phyloP scores from a whole-genome alignment of 2,329 filamentous ascomycete species.

The Albifimbria verrucaria region DNA sequence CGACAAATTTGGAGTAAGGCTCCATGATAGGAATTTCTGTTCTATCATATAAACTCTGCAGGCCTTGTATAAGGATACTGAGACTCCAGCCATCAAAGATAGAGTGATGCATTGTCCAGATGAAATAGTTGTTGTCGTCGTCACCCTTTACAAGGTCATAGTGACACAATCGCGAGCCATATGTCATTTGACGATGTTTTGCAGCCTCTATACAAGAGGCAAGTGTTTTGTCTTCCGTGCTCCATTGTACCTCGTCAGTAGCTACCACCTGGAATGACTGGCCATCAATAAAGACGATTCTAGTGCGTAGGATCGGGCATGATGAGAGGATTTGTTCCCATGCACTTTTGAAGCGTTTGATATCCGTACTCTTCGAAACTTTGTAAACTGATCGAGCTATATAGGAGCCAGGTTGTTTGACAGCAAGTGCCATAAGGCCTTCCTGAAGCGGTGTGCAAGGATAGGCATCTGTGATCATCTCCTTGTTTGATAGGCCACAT shows the following conservation, averaged over 20 bases:
- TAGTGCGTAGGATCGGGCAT: neutral
- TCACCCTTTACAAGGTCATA: neutral
- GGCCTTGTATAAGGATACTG: conserved; percentile 25
- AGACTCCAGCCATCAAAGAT: conserved; percentile 51
- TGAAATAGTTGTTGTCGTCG: conserved; percentile 1
- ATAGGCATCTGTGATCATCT: conserved; percentile 1
- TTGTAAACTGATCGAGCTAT: neutral
- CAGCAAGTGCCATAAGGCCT: conserved; percentile 2
- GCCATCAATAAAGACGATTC: no score
- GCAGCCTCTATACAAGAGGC: no score
- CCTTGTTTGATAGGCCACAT: no score
- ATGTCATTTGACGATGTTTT: neutral
- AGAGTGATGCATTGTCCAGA: conserved; percentile 32
- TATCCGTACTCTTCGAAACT: neutral
- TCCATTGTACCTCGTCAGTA: no score
- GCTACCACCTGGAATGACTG: no score
- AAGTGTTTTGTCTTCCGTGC: no score
- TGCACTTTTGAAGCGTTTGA: neutral
- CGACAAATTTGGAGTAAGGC: conserved; percentile 37
- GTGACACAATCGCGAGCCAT: neutral
- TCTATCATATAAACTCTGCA: conserved; percentile 6
- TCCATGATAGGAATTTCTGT: conserved; percentile 5
- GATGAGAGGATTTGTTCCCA: neutral
- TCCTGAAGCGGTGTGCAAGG: conserved; percentile 4
- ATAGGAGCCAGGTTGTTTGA: conserved; percentile 1